Evolutionary conservation across 345 rosid species (phyloP).

Genomic region (Brassica carinata): DNA sequence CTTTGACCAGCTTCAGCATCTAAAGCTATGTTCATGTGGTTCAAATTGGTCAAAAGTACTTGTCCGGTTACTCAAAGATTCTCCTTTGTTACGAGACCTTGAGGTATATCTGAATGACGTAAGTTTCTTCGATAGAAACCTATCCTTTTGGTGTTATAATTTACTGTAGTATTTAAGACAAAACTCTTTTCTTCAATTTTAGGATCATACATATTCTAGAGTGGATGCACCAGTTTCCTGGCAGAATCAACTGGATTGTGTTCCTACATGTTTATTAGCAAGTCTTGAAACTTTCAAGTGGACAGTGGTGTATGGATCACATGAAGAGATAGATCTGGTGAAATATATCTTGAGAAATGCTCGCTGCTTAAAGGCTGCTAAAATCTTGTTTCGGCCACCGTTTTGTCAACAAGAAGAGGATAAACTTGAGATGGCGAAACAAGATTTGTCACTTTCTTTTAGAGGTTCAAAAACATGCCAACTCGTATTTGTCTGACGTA

Average conservation of each 20-base stretch:
- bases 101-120: not conserved
- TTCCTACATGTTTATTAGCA: not conserved
- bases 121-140: not conserved
- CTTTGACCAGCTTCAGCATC: not conserved
- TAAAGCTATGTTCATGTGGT: not conserved
- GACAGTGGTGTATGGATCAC: not conserved
- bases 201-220: not conserved
- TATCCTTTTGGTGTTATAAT: not conserved
- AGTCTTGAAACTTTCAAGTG: conserved; percentile 18
- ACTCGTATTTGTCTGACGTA: not conserved
- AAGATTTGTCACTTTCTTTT: not conserved
- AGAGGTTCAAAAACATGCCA: not conserved
- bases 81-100: conserved; percentile 6
- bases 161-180: not conserved
- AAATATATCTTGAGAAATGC: not conserved
- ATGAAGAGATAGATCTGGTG: not conserved
- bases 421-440: not conserved
- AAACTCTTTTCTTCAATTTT: not conserved
- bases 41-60: not conserved
- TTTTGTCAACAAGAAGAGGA: not conserved
- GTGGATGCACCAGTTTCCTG: not conserved
- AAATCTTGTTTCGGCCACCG: not conserved
- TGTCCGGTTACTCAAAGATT: not conserved
- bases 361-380: not conserved
- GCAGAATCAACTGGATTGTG: not conserved